Base-by-base conservation (phyloP, 2,329 filamentous ascomycete species). In the Setomelanomma holmii region DNA sequence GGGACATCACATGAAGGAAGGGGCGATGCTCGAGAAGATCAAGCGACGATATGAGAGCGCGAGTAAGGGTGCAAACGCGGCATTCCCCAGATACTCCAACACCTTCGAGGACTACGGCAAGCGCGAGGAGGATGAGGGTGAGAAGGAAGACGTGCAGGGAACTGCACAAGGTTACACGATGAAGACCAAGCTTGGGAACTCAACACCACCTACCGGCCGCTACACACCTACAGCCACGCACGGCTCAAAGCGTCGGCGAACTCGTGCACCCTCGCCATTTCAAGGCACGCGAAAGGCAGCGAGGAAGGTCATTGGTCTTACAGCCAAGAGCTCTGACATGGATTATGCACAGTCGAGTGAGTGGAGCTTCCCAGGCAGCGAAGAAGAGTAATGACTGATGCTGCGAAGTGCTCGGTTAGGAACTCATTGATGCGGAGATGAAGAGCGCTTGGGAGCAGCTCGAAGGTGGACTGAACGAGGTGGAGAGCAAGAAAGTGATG, bases 331-430 rank as follows among this genome's bases (percentile, higher is more conserved):
- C n/a, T n/a, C n/a, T n/a, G 40, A n/a, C 11, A 24, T 44, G n/a
- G 42, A 51, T 11, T 42, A 56, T 38, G 27, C 44, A 5, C 44
- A 53, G 38, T 60, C 53, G 10, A 58, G 51, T 30, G 48, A 54
- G 17, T 53, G 47, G 47, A 53, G 45, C 34, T 54, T 53, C 10
- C 39, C 51, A 11, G 51, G 39, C 12, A 60, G 47, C 5, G 34
- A 54, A 0, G 41, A 45, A 2, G 33, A 44, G n/a, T 5, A 1
- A n/a, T n/a, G n/a, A n/a, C n/a, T n/a, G n/a, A n/a, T n/a, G n/a
- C n/a, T n/a, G n/a, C n/a, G n/a, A n/a, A n/a, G n/a, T n/a, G n/a
- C n/a, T n/a, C n/a, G n/a, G n/a, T n/a, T n/a, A n/a, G n/a, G n/a
- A n/a, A n/a, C n/a, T n/a, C n/a, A n/a, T n/a, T n/a, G n/a, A n/a